Conservation (phyloP, 305 asterid genomes). For the Coffea humblotiana region DNA sequence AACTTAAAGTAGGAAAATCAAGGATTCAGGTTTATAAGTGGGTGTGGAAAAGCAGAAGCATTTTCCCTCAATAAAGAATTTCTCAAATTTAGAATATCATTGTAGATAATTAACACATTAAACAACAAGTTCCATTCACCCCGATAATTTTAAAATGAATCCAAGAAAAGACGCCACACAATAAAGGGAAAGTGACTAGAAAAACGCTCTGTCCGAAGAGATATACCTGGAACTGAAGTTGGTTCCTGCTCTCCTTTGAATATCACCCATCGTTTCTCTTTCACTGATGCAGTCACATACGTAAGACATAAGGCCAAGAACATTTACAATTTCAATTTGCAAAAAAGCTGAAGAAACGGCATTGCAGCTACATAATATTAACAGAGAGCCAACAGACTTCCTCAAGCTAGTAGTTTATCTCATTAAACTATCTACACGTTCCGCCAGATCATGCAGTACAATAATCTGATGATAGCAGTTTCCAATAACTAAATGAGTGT, state of each 20-base stretch:
- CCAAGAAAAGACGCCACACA: background rate
- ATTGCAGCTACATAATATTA: background rate
- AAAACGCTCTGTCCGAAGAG: background rate
- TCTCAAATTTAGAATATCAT: background rate
- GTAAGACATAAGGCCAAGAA: slow-evolving; percentile 6
- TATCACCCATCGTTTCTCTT: slow-evolving; percentile 87
- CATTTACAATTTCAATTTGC: background rate
- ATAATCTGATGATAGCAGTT: background rate
- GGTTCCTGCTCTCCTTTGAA: slow-evolving; percentile 96
- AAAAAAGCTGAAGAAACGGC: background rate
- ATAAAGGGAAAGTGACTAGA: background rate
- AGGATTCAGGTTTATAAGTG: background rate
- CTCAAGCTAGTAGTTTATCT: background rate
- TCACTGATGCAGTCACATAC: slow-evolving; percentile 49
- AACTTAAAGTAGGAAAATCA: background rate
- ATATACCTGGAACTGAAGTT: slow-evolving; percentile 78
- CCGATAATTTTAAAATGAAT: background rate
- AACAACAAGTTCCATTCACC: background rate
- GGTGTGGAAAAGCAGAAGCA: background rate
- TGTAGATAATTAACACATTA: background rate
- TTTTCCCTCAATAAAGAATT: background rate
- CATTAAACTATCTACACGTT: background rate
- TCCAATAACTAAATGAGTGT: background rate
- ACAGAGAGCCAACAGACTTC: background rate
- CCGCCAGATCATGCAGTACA: background rate